Conservation (phyloP, 495 filamentous ascomycete genomes). For the Annulohypoxylon maeteangense region DNA sequence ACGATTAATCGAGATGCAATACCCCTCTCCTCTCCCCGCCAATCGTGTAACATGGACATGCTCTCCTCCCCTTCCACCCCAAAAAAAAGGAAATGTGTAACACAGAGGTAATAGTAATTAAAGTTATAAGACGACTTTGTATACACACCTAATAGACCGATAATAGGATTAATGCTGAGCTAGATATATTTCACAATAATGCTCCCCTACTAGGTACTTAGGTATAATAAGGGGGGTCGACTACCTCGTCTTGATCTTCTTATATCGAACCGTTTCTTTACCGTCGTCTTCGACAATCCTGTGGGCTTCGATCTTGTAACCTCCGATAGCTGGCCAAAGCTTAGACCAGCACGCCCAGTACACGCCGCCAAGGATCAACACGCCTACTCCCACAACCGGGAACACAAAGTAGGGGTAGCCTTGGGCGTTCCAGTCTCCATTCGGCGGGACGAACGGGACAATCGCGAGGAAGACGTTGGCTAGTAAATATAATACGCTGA, state of each 20-base stretch:
- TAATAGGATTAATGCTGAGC: too few species aligned
- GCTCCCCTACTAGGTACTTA: too few species aligned
- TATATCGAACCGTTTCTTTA: constrained; percentile 57
- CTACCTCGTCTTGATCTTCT: constrained; percentile 48
- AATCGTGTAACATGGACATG: constrained; percentile 26
- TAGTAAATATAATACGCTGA: constrained; percentile 56
- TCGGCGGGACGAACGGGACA: constrained; percentile 62
- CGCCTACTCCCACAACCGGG: constrained; percentile 61
- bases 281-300: constrained; percentile 53
- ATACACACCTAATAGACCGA: too few species aligned
- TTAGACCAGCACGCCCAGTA: constrained; percentile 64
- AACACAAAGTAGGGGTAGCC: constrained; percentile 64
- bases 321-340: constrained; percentile 56
- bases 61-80: too few species aligned
- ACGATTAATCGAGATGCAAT: constrained; percentile 21
- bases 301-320: constrained; percentile 58
- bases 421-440: constrained; percentile 61
- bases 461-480: constrained; percentile 63
- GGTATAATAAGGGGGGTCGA: too few species aligned
- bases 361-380: constrained; percentile 58
- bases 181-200: too few species aligned
- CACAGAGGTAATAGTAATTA: too few species aligned
- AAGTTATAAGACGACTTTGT: too few species aligned
- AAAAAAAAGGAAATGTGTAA: too few species aligned
- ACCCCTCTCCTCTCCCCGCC: constrained; percentile 31